Base-by-base conservation (phyloP, 768 basidiomycete species). In the Gautieria morchelliformis region DNA sequence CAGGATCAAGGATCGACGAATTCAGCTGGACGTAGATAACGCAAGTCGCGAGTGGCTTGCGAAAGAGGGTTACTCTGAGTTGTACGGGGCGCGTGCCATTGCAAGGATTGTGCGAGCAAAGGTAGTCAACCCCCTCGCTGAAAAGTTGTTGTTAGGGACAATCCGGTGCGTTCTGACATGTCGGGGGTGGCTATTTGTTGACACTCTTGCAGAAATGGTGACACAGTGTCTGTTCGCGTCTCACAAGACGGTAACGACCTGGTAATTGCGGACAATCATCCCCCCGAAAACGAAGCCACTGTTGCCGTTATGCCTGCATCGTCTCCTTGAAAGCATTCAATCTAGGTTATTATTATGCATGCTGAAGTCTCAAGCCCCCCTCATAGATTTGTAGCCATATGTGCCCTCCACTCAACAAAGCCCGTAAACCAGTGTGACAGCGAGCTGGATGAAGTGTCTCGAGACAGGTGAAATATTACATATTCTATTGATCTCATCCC, bases 21-120 rank as follows among this genome's bases (percentile, higher is more conserved):
- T 95, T 57, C 79, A 71, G 7, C 71, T 94, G 37, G 82, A 93
- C 53, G 81, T 91, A 1, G 81, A 84, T 59, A 72, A 76, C 0
- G 71, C 69, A 1, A 85, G 89, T 2, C 74, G 73, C 30, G 71
- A 77, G 4, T 89, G 85, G 86, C 75, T 96, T 4, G 87, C 83
- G 0, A 65, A 78, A 58, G 77, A 82, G 47, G 93, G 93, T 0
- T 93, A 89, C 67, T 93, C 89, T 4, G 82, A 89, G 47, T 69
- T 84, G 24, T 94, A 93, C 67, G 93, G 93, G 22, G 93, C 93
- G 0, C 77, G 93, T 33, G 87, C 90, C 6, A 89, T 95, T 56
- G 89, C 89, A 8, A 73, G 93, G n/a, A 82, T 93, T 19, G 88
- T 95, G 4, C 75, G 89, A 52, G 85, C 84, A 52, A 81, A 87